Percentiles rank a stretch among this genome's conserved stretches.
phyloP scores from a whole-genome alignment of 2,329 filamentous ascomycete species.

The Cryphonectria parasitica region DNA sequence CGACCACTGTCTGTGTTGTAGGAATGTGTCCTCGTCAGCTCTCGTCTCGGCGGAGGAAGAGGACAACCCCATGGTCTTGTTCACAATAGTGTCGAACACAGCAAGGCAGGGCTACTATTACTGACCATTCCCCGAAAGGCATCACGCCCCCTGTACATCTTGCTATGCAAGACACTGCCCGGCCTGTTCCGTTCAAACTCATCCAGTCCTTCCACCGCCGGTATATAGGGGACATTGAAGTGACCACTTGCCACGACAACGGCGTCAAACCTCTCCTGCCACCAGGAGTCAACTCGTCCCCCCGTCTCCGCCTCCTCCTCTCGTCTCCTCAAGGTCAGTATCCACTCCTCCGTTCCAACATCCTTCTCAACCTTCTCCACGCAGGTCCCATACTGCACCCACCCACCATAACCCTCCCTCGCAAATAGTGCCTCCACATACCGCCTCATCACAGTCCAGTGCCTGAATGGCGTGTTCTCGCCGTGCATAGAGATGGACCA shows the following conservation, averaged over 20 bases:
- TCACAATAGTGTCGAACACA: neutral
- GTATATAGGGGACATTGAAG: conserved; percentile 59
- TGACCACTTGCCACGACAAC: conserved; percentile 62
- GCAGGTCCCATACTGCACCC: conserved; percentile 60
- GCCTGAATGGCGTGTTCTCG: conserved; percentile 62
- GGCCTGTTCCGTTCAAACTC: conserved; percentile 50
- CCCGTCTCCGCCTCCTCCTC: conserved; percentile 28
- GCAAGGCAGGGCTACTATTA: neutral
- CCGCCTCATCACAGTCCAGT: conserved; percentile 59
- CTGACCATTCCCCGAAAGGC: conserved; percentile 50
- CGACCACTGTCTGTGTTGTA: conserved; percentile 54
- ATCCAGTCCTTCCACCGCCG: conserved; percentile 52
- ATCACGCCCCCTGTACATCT: conserved; percentile 54
- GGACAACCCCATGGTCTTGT: neutral
- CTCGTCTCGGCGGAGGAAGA: neutral
- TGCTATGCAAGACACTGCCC: conserved; percentile 58
- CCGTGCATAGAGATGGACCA: conserved; percentile 55
- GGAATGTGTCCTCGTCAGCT: neutral
- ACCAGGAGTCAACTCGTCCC: conserved; percentile 59
- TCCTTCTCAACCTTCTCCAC: conserved; percentile 61
- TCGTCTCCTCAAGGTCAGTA: conserved; percentile 52
- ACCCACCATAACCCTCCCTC: conserved; percentile 56
- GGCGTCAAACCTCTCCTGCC: conserved; percentile 63
- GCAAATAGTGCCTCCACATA: conserved; percentile 59
- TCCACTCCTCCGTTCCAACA: conserved; percentile 51